Evolutionary conservation across 345 rosid species (phyloP), one percentile per base, ranked within the genome.

Genomic region (Eucalyptus lansdowneana): DNA sequence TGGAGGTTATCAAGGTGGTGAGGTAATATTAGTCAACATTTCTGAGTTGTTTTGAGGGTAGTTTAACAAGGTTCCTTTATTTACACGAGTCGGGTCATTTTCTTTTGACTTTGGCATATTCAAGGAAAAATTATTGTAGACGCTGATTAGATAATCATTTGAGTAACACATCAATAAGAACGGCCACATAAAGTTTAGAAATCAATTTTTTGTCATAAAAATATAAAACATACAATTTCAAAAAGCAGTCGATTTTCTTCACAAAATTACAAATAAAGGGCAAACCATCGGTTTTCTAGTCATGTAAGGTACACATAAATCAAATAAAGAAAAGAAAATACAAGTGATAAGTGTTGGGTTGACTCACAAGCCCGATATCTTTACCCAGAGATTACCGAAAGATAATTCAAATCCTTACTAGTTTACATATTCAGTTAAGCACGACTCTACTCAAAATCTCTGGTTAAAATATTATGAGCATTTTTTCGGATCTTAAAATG

Each of bases 301-400:
- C 44, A 72, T 34, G 16, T 17, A 17, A 34, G 81, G 44, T 19
- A 19, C 27, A 11, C 27, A 19, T 11, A 72, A 31, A 11, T 19
- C 11, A n/a, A 72, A 37, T 37, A 72, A 72, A 6, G 27, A 72
- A 72, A 10, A 21, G 27, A 37, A 11, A 72, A 72, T n/a, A 31
- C 45, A 34, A 34, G 44, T 19, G 81, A 72, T 34, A 34, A 31
- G 42, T 72, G 13, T 72, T 72, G 44, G 44, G 25, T 72, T 11
- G 45, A 72, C 25, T 21, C 44, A 37, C 81, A 19, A 72, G 81
- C 42, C 25, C 25, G 1, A 34, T 34, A 72, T 1, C 40, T 72
- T 72, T 34, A 67, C 4, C 22, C 6, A 17, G 8, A 37, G 8
- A 37, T 34, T 2, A 72, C 0, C 2, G 4, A 1, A 5, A 72